Evolutionary conservation across 2,329 filamentous ascomycete genomes (phyloP), one percentile per base, ranked within the genome.

Genomic region (Pseudocercospora eumusae): DNA sequence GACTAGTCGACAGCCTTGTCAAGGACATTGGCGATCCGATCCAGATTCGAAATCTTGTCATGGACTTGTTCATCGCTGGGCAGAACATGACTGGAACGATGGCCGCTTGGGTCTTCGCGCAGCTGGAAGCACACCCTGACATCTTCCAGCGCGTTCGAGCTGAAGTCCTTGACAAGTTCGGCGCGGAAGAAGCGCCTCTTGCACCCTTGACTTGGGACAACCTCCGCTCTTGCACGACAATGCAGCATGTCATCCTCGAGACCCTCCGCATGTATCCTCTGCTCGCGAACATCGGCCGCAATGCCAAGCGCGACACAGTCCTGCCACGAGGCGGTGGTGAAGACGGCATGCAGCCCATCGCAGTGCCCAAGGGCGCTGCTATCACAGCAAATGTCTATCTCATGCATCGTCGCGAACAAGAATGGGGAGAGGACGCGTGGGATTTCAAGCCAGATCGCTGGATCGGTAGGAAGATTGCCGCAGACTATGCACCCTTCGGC

Each of bases 31-130:
- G 68, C 1, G 77, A 81, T 62, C 76, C 75, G 47, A 71, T 72
- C 60, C 63, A 74, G 20, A 71, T 81, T 9, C 72, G 77, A 3
- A 74, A 77, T 50, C 75, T 80, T 57, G 69, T 80, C 7, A 74
- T 80, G 67, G 80, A 80, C 63, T 74, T 81, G 18, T 68, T 80
- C 50, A 66, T 85, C 0, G 84, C 83, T 0, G 84, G 84, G 0
- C 77, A 84, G 15, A 84, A 87, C 66, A 86, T 84, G 0, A 86
- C 83, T 0, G 84, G 82, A 0, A 78, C 77, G 52, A 76, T 82
- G 9, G 71, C 85, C n/a, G 71, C 65, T 47, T 69, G 76, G 66
- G 49, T 76, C 28, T 67, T 77, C 57, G 77, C 71, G 44, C 65
- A 68, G 27, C 59, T 76, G 3, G 68, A 69, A 4, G 69, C 65